These are phyloP conservation scores for Geotrichum aggregatum DNA, from an alignment of 1,139 yeast species.

Conservation along the genomic window DNA sequence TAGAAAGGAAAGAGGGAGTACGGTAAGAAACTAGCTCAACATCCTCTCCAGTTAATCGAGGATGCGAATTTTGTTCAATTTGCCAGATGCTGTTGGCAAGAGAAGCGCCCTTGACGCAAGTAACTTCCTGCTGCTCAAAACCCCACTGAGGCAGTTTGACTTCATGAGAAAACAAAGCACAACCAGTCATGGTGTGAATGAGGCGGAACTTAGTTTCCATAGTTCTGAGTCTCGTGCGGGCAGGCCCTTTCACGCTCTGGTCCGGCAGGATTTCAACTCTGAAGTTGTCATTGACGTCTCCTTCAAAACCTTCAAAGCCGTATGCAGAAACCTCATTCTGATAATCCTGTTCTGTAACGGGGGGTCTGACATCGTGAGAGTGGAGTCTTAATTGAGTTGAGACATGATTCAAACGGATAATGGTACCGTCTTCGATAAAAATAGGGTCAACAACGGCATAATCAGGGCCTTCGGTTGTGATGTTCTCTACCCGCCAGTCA, in stretches of 20 bases:
- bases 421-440: constrained; percentile 69
- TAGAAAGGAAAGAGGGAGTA: constrained; percentile 58
- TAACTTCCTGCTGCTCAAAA: constrained; percentile 93
- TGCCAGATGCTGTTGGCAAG: constrained; percentile 78
- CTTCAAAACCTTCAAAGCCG: constrained; percentile 85
- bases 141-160: constrained; percentile 94
- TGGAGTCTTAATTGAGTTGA: constrained; percentile 77
- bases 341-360: constrained; percentile 91
- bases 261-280: constrained; percentile 75
- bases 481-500: constrained; percentile 68
- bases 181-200: constrained; percentile 84
- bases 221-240: constrained; percentile 65
- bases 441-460: constrained; percentile 39
- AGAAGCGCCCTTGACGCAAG: constrained; percentile 81
- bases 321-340: constrained; percentile 91
- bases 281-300: constrained; percentile 96
- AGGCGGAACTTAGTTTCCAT: constrained; percentile 80
- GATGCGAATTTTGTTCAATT: constrained; percentile 64
- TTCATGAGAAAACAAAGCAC: constrained; percentile 81
- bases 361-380: constrained; percentile 93
- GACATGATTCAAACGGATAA: constrained; percentile 72
- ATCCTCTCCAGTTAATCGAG: constrained; percentile 37
- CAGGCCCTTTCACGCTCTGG: constrained; percentile 52
- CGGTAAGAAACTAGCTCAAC: constrained; percentile 61
- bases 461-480: constrained; percentile 32